Evolutionary conservation across 2,329 filamentous ascomycete species (phyloP).

Genomic region (Colletotrichum truncatum): DNA sequence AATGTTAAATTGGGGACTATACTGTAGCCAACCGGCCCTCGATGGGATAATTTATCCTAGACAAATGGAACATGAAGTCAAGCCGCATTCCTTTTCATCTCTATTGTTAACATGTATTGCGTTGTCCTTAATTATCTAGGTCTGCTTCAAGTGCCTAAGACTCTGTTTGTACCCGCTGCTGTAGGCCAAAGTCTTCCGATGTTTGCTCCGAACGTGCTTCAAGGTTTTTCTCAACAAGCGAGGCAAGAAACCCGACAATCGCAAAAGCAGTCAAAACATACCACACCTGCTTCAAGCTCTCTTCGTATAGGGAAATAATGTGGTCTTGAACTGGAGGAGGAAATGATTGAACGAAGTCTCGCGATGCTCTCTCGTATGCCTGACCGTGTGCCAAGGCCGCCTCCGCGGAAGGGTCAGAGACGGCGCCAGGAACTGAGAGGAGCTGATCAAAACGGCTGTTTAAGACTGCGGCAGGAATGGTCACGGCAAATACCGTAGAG

Average conservation of each 20-base stretch:
- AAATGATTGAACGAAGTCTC: background rate
- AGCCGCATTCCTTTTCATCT: too few relatives aligned
- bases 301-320: background rate
- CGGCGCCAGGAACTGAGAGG: constrained; percentile 52
- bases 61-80: too few relatives aligned
- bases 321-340: background rate
- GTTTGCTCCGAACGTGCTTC: constrained; percentile 34
- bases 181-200: background rate
- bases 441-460: constrained; percentile 46
- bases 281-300: constrained; percentile 37
- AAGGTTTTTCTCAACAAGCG: constrained; percentile 35
- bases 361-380: background rate
- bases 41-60: too few relatives aligned
- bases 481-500: constrained; percentile 70
- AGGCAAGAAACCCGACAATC: constrained; percentile 34
- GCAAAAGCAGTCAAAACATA: constrained; percentile 39
- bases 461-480: constrained; percentile 78
- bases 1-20: too few relatives aligned
- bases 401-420: accelerated
- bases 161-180: too few relatives aligned
- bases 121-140: too few relatives aligned
- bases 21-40: too few relatives aligned
- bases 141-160: too few relatives aligned
- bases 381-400: background rate
- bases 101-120: too few relatives aligned